Evolutionary conservation across 2,329 filamentous ascomycete species (phyloP), one percentile per base, ranked within the genome.

Genomic region (Fusarium sp.): DNA sequence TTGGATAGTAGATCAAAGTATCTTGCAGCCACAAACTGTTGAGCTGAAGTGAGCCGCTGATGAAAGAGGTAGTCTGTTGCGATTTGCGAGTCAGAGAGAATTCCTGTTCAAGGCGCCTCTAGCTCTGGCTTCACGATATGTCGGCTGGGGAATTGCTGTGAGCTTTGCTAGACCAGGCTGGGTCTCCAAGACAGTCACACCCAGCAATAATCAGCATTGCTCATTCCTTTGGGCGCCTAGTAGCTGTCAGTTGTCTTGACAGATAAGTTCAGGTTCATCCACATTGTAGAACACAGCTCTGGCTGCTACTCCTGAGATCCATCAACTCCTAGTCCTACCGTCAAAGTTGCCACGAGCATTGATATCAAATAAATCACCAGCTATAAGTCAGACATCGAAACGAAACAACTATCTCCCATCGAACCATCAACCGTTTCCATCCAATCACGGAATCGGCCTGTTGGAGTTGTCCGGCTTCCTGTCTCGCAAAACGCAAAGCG

Each of bases 171-270:
- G 35, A 30, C 33, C 33, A 49, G 47, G 55, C 37, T 70, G 67
- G 63, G 43, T 39, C 43, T 27, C 22, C 47, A 57, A 63, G 49
- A 39, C 57, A 45, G 25, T 53, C 45, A 37, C 33, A 48, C 35
- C 35, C 35, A 37, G 35, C 35, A 7, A 37, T 40, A 30, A 35
- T 35, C 37, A 39, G 20, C 45, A 25, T 25, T 43, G 45, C 43
- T 30, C 63, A 73, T 73, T 73, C 71, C 70, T 61, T 52, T 25
- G 41, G 39, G 25, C 22, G 62, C 23, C 56, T 65, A 65, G 65
- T 49, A 53, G 56, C 15, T 48, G 52, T 49, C 48, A 52, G 53
- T 15, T 48, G 52, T 47, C 48, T 50, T 46, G 14, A 51, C 37
- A 54, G 54, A 72, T 73, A 73, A 73, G 68, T 68, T 58, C 32